These are phyloP conservation scores for Pseudopediastrum boryanum DNA, from an alignment of 139 green algal species.

Conservation along the genomic window DNA sequence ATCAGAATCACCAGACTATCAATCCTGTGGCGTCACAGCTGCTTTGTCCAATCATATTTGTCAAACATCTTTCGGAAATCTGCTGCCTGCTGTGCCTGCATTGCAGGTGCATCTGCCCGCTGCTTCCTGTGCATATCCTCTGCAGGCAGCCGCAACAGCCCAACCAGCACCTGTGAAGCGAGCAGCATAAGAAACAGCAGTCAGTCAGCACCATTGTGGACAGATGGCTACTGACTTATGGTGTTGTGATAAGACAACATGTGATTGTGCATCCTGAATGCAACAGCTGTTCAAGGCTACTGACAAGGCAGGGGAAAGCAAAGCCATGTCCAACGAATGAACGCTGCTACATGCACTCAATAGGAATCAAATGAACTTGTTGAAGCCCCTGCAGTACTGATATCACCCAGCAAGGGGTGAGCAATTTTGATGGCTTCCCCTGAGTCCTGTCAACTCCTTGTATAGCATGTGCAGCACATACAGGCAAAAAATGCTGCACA, in stretches of 20 bases:
- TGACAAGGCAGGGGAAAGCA: not conserved
- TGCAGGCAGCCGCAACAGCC: conserved; percentile 82
- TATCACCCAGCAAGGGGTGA: too few species aligned
- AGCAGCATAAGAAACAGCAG: not conserved
- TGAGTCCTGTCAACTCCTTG: not conserved
- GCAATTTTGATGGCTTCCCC: too few species aligned
- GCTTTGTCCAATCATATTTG: conserved; percentile 88
- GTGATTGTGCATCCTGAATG: not conserved
- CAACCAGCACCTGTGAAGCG: conserved; percentile 74
- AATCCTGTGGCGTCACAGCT: too few species aligned
- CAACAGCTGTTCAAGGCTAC: not conserved
- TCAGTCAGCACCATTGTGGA: not conserved
- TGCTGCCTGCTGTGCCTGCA: conserved; percentile 47
- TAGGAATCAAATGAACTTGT: too few species aligned
- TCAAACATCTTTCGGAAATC: conserved; percentile 83
- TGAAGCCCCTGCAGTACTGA: too few species aligned
- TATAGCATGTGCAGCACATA: not conserved
- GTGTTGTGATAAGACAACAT: not conserved
- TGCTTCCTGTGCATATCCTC: conserved; percentile 73
- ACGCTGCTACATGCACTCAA: not conserved
- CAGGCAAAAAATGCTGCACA: not conserved
- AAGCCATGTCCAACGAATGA: not conserved
- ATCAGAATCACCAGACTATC: too few species aligned
- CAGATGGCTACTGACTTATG: not conserved
- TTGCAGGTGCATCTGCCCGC: conserved; percentile 36